Evolutionary conservation across 2,329 filamentous ascomycete species (phyloP).

Genomic region (Aspergillus unguis): DNA sequence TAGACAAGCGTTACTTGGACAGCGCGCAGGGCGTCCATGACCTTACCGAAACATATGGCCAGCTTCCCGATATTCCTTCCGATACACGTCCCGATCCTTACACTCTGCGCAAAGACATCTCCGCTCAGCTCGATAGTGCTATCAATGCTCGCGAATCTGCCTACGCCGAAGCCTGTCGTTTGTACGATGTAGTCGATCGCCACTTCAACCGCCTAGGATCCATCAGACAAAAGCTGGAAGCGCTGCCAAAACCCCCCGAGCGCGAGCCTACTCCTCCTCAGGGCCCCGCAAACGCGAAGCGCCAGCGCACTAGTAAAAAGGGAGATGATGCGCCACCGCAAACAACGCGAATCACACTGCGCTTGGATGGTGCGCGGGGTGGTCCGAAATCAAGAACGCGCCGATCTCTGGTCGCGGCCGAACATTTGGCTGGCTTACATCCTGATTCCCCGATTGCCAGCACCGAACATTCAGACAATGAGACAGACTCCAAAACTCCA

Average conservation of each 20-base stretch:
- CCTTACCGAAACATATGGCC: conserved; percentile 43
- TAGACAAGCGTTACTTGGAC: conserved; percentile 45
- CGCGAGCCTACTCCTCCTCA: conserved; percentile 56
- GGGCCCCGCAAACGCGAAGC: conserved; percentile 29
- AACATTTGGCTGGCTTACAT: conserved; percentile 38
- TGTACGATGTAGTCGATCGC: conserved; percentile 57
- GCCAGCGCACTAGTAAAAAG: conserved; percentile 41
- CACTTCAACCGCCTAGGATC: conserved; percentile 56
- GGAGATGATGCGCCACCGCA: conserved; percentile 28
- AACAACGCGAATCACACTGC: conserved; percentile 42
- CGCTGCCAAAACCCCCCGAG: conserved; percentile 58
- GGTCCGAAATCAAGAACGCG: conserved; percentile 38
- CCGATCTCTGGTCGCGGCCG: conserved; percentile 33
- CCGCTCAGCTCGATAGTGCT: conserved; percentile 53
- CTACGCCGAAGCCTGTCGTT: conserved; percentile 54
- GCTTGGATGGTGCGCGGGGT: conserved; percentile 31
- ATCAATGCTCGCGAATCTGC: conserved; percentile 55
- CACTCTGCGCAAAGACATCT: conserved; percentile 55
- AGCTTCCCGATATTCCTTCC: conserved; percentile 50
- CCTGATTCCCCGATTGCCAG: conserved; percentile 47
- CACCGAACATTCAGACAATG: conserved; percentile 46
- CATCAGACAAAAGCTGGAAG: conserved; percentile 61
- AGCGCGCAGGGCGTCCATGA: conserved; percentile 42
- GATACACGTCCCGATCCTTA: conserved; percentile 51
- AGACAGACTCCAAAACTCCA: conserved; percentile 30